These are phyloP conservation scores for Globisporangium alternatum DNA, from an alignment of 352 stramenopile genomes.

Conservation along the genomic window DNA sequence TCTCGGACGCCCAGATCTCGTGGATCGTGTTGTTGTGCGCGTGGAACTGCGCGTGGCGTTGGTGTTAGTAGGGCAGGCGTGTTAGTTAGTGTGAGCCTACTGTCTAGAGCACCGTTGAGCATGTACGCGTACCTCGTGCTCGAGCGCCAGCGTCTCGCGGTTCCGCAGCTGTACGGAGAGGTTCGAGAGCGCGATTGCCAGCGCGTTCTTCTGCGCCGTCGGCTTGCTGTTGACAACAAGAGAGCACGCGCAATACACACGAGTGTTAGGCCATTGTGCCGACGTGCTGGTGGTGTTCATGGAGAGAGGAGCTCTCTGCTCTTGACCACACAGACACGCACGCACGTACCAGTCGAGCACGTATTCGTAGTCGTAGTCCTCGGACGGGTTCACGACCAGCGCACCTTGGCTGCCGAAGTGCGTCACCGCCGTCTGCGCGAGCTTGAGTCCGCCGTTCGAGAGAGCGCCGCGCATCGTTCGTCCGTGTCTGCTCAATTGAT, in stretches of 20 bases:
- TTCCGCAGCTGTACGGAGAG: slow-evolving; percentile 68
- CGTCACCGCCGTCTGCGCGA: slow-evolving; percentile 64
- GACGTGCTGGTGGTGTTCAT: neutral
- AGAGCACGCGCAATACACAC: neutral
- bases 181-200: slow-evolving; percentile 70
- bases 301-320: neutral
- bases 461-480: slow-evolving; percentile 51
- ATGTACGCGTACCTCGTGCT: slow-evolving; percentile 37
- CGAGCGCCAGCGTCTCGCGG: slow-evolving; percentile 57
- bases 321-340: no score
- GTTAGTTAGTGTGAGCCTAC: neutral
- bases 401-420: slow-evolving; percentile 43
- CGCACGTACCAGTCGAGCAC: slow-evolving; percentile 61
- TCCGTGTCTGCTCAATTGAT: neutral
- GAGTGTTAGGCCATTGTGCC: no score
- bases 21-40: slow-evolving; percentile 80
- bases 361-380: slow-evolving; percentile 87
- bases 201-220: slow-evolving; percentile 47
- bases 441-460: slow-evolving; percentile 36
- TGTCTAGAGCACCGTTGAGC: neutral
- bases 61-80: neutral
- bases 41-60: slow-evolving; percentile 36
- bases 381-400: slow-evolving; percentile 38
- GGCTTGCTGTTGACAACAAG: slow-evolving; percentile 39
- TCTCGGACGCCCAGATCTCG: slow-evolving; percentile 72